These are phyloP conservation scores for Termitomyces sp. DNA, from an alignment of 768 basidiomycete genomes.

Conservation along the genomic window DNA sequence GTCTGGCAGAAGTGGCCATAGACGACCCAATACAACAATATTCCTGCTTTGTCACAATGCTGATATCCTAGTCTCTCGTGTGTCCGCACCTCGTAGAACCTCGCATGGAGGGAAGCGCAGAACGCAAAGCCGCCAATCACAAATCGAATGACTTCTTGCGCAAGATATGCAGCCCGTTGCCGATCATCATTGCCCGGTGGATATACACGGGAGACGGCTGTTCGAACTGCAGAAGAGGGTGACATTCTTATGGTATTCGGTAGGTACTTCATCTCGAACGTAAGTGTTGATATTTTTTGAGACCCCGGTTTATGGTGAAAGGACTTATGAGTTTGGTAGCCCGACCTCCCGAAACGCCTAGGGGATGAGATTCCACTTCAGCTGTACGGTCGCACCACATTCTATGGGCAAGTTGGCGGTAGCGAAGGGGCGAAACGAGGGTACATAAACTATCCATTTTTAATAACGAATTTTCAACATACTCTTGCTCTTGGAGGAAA, in stretches of 20 bases:
- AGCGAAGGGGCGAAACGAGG: too few species aligned
- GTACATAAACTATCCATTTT: too few species aligned
- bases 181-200: too few species aligned
- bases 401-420: constrained; percentile 28
- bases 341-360: constrained; percentile 1
- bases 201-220: too few species aligned
- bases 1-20: constrained; percentile 42
- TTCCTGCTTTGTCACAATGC: constrained; percentile 38
- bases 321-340: too few species aligned
- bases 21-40: constrained; percentile 51
- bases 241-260: constrained; percentile 26
- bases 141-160: constrained; percentile 40
- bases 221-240: constrained; percentile 29
- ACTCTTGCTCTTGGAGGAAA: background rate
- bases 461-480: too few species aligned
- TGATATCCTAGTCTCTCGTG: constrained; percentile 42
- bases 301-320: too few species aligned
- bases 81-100: constrained; percentile 52
- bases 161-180: too few species aligned
- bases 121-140: constrained; percentile 7
- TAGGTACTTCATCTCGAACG: too few species aligned
- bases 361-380: constrained; percentile 17
- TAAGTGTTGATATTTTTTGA: too few species aligned
- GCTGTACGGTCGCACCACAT: constrained; percentile 30
- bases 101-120: constrained; percentile 16